Conservation (phyloP, 345 rosid genomes). For the Euphorbia lathyris region DNA sequence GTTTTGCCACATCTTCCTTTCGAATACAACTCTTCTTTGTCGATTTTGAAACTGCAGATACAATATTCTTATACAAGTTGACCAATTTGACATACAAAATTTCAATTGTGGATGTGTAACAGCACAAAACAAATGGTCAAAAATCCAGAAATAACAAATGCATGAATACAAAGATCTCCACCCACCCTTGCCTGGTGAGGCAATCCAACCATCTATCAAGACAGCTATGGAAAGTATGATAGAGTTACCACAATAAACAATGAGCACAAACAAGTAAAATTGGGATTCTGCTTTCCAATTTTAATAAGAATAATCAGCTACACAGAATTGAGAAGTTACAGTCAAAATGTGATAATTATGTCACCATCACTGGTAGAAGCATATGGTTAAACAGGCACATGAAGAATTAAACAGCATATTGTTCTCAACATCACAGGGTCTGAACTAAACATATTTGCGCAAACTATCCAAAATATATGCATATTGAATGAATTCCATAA, state of each 20-base stretch:
- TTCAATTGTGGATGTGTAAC: neutral
- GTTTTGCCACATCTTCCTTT: constrained; percentile 84
- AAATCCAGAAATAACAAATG: neutral
- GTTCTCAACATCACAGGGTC: constrained; percentile 9
- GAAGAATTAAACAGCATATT: neutral
- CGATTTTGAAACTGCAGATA: constrained; percentile 63
- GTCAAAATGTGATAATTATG: neutral
- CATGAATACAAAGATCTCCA: neutral
- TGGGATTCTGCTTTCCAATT: neutral
- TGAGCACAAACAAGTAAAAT: neutral
- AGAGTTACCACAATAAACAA: neutral
- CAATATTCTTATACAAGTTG: neutral
- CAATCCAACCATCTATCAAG: neutral
- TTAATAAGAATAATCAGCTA: neutral
- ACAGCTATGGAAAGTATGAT: neutral
- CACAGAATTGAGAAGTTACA: neutral
- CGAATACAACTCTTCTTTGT: constrained; percentile 62
- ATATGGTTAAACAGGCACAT: neutral
- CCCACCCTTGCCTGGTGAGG: neutral
- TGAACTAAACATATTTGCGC: neutral
- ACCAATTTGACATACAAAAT: neutral
- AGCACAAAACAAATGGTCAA: neutral
- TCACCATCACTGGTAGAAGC: neutral
- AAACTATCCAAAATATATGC: neutral
- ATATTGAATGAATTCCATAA: neutral